Conservation (phyloP, 495 filamentous ascomycete species). For the Penicillium ucsense region DNA sequence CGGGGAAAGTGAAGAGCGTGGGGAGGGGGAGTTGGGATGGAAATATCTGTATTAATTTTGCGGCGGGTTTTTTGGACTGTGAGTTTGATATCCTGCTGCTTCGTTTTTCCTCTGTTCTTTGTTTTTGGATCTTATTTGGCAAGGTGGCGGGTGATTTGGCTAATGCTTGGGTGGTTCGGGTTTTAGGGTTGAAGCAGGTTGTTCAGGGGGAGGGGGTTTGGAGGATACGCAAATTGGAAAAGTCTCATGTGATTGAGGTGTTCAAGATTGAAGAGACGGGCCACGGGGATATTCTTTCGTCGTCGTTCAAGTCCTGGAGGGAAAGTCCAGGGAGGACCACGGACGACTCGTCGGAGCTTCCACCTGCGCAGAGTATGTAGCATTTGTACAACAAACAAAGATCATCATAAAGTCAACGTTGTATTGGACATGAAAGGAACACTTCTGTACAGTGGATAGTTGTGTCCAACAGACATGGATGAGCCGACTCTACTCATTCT, state of each 20-base stretch:
- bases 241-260: constrained; percentile 54
- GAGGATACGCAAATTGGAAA: constrained; percentile 58
- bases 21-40: constrained; percentile 71
- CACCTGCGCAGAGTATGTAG: too few relatives aligned
- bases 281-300: constrained; percentile 65
- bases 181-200: constrained; percentile 53
- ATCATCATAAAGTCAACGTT: neutral
- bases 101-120: neutral
- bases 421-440: too few relatives aligned
- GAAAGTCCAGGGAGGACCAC: neutral
- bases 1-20: constrained; percentile 54
- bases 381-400: neutral
- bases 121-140: too few relatives aligned
- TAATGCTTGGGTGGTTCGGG: neutral
- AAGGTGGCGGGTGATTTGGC: neutral
- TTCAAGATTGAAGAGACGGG: constrained; percentile 62
- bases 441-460: too few relatives aligned
- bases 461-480: too few relatives aligned
- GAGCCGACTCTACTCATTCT: too few relatives aligned
- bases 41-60: constrained; percentile 84
- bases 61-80: constrained; percentile 68
- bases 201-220: constrained; percentile 69
- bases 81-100: constrained; percentile 7
- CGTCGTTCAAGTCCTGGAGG: constrained; percentile 68
- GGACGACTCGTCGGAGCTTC: too few relatives aligned